Evolutionary conservation across 441 rosid genomes (phyloP).

Genomic region (Eruca vesicaria): DNA sequence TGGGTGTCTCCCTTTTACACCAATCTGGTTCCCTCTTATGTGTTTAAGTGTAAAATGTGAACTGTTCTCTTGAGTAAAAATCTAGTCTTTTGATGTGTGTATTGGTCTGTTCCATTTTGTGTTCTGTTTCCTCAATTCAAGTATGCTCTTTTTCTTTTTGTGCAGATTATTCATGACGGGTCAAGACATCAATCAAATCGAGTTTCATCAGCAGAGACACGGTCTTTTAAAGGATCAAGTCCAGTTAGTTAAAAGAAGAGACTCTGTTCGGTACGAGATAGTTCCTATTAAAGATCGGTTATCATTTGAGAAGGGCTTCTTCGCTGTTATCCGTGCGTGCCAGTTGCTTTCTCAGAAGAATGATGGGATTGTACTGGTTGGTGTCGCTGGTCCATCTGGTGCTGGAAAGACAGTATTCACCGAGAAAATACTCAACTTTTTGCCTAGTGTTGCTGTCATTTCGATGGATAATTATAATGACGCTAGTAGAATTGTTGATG

Average conservation of each 20-base stretch:
- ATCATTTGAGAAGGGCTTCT: constrained; percentile 95
- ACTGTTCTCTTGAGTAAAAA: too few relatives aligned
- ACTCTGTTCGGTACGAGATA: constrained; percentile 64
- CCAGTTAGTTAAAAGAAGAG: constrained; percentile 68
- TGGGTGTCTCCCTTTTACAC: too few relatives aligned
- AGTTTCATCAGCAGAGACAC: constrained; percentile 54
- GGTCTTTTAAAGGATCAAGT: constrained; percentile 92
- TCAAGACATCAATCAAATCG: constrained; percentile 51
- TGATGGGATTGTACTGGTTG: constrained; percentile 80
- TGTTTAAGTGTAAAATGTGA: too few relatives aligned
- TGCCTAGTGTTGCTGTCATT: constrained; percentile 90
- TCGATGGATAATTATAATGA: constrained; percentile 97
- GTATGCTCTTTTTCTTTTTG: not conserved
- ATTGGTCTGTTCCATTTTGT: not conserved
- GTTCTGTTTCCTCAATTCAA: not conserved
- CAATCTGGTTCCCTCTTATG: too few relatives aligned
- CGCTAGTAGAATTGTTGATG: constrained; percentile 85
- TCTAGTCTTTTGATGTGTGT: too few relatives aligned
- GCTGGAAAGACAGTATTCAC: constrained; percentile 95
- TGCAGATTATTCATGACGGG: constrained; percentile 44
- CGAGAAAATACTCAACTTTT: constrained; percentile 80
- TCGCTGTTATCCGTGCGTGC: constrained; percentile 84
- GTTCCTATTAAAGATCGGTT: constrained; percentile 66
- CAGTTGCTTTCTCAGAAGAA: constrained; percentile 85
- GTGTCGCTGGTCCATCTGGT: constrained; percentile 98